Evolutionary conservation across 371 early-diverging fungal species (phyloP).

Genomic region (Mortierella sp.): DNA sequence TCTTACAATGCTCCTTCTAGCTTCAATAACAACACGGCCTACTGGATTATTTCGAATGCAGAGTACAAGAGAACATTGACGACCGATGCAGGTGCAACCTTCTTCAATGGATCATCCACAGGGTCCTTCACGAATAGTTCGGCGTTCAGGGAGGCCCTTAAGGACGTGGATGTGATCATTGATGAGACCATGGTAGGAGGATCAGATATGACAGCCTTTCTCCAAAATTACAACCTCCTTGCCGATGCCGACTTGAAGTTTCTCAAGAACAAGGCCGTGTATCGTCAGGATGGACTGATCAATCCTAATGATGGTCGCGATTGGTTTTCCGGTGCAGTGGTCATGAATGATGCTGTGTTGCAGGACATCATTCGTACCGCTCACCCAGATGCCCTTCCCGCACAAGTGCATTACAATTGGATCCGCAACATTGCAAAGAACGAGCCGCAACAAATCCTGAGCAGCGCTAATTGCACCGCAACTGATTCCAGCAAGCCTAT

Average conservation of each 20-base stretch:
- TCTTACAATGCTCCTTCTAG: conserved; percentile 66
- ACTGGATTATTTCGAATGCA: conserved; percentile 69
- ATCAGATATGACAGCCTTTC: conserved; percentile 55
- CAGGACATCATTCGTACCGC: conserved; percentile 75
- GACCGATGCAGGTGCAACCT: conserved; percentile 72
- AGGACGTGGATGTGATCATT: conserved; percentile 74
- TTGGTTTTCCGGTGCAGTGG: conserved; percentile 80
- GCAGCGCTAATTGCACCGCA: conserved; percentile 66
- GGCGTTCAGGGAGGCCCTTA: conserved; percentile 64
- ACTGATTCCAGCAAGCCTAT: conserved; percentile 59
- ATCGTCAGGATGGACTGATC: conserved; percentile 74
- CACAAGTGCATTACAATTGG: conserved; percentile 63
- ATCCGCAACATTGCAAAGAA: conserved; percentile 73
- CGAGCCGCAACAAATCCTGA: conserved; percentile 60
- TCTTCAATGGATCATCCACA: conserved; percentile 47
- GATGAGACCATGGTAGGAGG: conserved; percentile 73
- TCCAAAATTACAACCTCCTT: conserved; percentile 57
- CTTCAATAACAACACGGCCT: conserved; percentile 75
- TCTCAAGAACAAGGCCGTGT: conserved; percentile 69
- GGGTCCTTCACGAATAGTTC: conserved; percentile 58
- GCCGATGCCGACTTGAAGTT: conserved; percentile 64
- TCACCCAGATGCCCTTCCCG: conserved; percentile 64
- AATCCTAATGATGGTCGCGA: conserved; percentile 70
- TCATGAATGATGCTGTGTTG: conserved; percentile 74
- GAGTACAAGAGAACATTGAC: conserved; percentile 71